These are phyloP conservation scores for Planoprotostelium fungivorum DNA, from an alignment of 78 protist genomes.

Conservation along the genomic window DNA sequence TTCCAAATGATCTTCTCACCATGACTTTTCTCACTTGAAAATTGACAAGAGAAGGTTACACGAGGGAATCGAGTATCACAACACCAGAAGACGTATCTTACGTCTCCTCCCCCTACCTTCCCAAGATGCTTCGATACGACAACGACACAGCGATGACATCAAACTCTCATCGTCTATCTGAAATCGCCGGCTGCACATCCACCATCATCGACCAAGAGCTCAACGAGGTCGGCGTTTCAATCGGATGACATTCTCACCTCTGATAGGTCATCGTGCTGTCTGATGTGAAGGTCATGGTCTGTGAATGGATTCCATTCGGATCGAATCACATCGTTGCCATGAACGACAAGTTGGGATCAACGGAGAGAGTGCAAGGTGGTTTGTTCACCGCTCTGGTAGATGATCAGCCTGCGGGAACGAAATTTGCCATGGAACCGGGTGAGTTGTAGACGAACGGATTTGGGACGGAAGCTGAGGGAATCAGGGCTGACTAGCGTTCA, in stretches of 20 bases:
- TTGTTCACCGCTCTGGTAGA: conserved; percentile 19
- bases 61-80: conserved; percentile 4
- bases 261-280: background rate
- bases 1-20: background rate
- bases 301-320: conserved; percentile 45
- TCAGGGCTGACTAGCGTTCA: conserved; percentile 9
- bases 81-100: conserved; percentile 28
- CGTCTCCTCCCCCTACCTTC: conserved; percentile 19
- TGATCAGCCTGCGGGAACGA: conserved; percentile 9
- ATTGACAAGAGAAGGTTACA: background rate
- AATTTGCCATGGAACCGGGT: background rate
- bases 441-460: background rate
- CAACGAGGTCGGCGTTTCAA: background rate
- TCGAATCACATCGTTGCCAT: conserved; percentile 31
- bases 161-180: conserved; percentile 14
- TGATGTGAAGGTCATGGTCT: conserved; percentile 8
- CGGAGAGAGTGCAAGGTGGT: conserved; percentile 23
- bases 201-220: conserved; percentile 10
- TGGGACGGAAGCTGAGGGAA: background rate
- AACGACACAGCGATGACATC: background rate
- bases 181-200: conserved; percentile 10
- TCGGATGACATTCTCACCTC: background rate
- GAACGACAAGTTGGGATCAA: conserved; percentile 27
- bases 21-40: background rate
- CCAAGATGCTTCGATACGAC: background rate